Base-by-base conservation (phyloP, 352 stramenopile species). In the Heterotrichella gracilis region DNA sequence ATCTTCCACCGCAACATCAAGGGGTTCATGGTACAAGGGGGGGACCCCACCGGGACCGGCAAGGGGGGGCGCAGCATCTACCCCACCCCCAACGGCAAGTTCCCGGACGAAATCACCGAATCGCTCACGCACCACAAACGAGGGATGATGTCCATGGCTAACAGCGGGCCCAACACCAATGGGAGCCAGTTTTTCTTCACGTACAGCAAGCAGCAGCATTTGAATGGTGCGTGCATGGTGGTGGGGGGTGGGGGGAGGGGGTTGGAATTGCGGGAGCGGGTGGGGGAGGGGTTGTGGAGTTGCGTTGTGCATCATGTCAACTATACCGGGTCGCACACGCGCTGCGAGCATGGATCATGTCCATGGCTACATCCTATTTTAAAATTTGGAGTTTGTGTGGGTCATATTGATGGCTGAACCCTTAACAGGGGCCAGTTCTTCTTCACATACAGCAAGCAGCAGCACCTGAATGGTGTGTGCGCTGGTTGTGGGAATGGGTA, bases 401-500 rank as follows among this genome's bases (percentile, higher is more conserved):
- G n/a, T n/a, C n/a, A n/a, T n/a, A n/a, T n/a, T n/a, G n/a, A n/a
- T n/a, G n/a, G n/a, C n/a, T n/a, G n/a, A n/a, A n/a, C n/a, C n/a
- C n/a, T n/a, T n/a, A n/a, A n/a, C n/a, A n/a, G n/a, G n/a, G n/a
- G 78, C 74, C 90, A 97, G 78, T 97, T 96, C 78, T 97, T 97
- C 78, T 85, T 97, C 71, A 97, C 88, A 22, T 77, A 96, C 24
- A 86, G 94, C 69, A 82, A 86, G 68, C 2, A 3, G 19, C 32
- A 2, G 42, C 24, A 92, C 76, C 78, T 96, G 19, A 81, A 95
- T 73, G 81, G 81, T 23, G n/a, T n/a, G n/a, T n/a, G n/a, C n/a
- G n/a, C n/a, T n/a, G n/a, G n/a, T n/a, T n/a, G n/a, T n/a, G n/a
- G n/a, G n/a, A n/a, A n/a, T n/a, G n/a, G n/a, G n/a, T n/a, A n/a